Conservation (phyloP, 192 early-diverging fungal genomes). For the Entomortierella lignicola region DNA sequence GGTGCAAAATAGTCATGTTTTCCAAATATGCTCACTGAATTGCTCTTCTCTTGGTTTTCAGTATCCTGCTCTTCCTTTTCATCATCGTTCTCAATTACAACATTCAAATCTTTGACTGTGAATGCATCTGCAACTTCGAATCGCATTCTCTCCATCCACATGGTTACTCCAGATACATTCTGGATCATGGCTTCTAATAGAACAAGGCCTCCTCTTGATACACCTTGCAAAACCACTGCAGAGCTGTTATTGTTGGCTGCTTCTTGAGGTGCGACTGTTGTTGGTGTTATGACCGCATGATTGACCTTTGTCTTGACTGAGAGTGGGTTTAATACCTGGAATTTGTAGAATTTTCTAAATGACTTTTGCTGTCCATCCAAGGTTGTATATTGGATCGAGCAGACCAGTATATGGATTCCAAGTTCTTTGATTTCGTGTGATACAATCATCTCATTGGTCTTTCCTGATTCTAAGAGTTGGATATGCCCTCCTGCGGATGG, state of each 20-base stretch:
- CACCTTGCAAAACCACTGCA: neutral
- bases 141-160: conserved; percentile 89
- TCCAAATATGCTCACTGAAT: conserved; percentile 62
- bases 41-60: neutral
- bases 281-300: conserved; percentile 63
- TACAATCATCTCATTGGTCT: conserved; percentile 81
- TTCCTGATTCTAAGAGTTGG: conserved; percentile 70
- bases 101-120: conserved; percentile 74
- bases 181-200: conserved; percentile 96
- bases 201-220: conserved; percentile 65
- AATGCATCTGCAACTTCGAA: conserved; percentile 88
- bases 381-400: conserved; percentile 83
- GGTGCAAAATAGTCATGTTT: conserved; percentile 68
- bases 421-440: conserved; percentile 97
- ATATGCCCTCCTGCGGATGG: conserved; percentile 38
- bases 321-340: conserved; percentile 95
- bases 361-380: conserved; percentile 73
- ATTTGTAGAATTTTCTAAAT: conserved; percentile 95
- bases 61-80: neutral
- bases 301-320: conserved; percentile 98
- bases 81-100: conserved; percentile 36
- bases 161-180: conserved; percentile 80
- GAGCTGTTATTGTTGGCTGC: neutral
- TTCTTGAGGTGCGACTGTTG: conserved; percentile 37
- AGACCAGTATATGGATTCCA: conserved; percentile 91